Evolutionary conservation across 768 basidiomycete genomes (phyloP), one percentile per base, ranked within the genome.

Genomic region (Tubosaeta sp.): DNA sequence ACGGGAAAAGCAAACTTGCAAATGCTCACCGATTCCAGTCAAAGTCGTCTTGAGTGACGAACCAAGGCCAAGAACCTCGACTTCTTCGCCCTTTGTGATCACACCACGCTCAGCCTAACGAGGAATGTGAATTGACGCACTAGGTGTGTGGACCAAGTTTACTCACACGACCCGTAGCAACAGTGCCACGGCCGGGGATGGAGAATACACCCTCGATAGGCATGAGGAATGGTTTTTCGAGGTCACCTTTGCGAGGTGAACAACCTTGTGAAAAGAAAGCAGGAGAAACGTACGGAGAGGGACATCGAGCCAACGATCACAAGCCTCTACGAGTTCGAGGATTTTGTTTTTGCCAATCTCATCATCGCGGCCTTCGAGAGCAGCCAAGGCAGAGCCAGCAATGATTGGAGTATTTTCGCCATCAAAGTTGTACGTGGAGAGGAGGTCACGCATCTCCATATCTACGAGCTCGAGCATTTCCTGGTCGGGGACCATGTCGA

Each of bases 381-480:
- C 95, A 51, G 94, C 93, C 51, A 99, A 76, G 50, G 96, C 96
- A 18, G 94, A 94, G 40, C 96, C 96, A 88, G 92, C 94, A 65
- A 98, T 70, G 62, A 99, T 97, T n/a, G 96, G 96, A 0, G 96
- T 98, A 61, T 86, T 80, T 70, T 99, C 96, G 48, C 96, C 96
- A 61, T 99, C 96, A 58, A 89, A 99, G 62, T 92, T 90, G 76
- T 97, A 98, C 13, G 83, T 84, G 4, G 83, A 73, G 21, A 99
- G 80, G 11, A 99, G 79, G 66, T 99, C 96, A 53, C 96, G 86
- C 86, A 99, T 99, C 80, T 99, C 96, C 94, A 99, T 98, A 61
- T 99, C 96, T 54, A 99, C 96, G 53, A 99, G 87, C 75, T 96
- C 93, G 50, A 98, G 76, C 94, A 99, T 97, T 78, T 99, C 96